Evolutionary conservation across 306 rosid genomes (phyloP).

Genomic region (Prunus davidiana): DNA sequence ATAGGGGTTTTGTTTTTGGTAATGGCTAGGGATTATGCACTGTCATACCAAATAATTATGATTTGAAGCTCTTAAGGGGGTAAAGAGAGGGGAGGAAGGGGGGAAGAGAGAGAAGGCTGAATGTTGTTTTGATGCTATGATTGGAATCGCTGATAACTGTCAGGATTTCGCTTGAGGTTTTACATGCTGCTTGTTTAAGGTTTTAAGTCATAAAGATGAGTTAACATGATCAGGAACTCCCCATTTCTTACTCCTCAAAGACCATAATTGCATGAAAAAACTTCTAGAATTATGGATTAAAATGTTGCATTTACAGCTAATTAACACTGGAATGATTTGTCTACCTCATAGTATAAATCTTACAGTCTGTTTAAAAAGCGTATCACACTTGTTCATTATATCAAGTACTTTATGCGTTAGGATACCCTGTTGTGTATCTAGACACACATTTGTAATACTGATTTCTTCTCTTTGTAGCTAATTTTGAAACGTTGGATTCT

Average conservation of each 20-base stretch:
- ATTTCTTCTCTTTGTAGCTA: not conserved
- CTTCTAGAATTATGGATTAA: not conserved
- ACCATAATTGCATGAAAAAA: not conserved
- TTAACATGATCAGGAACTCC: not conserved
- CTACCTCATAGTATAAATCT: not conserved
- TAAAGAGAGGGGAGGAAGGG: no score
- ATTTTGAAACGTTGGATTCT: constrained; percentile 9
- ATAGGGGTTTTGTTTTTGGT: no score
- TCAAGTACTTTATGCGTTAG: not conserved
- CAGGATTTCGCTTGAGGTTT: not conserved
- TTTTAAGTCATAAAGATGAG: not conserved
- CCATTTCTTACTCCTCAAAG: not conserved
- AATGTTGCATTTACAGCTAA: not conserved
- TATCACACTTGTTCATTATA: not conserved
- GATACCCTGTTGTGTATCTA: not conserved
- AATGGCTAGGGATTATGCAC: no score
- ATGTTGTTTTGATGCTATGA: not conserved
- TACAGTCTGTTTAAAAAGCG: not conserved
- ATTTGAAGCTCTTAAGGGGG: no score
- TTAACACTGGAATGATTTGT: not conserved
- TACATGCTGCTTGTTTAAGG: not conserved
- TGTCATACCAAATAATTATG: no score
- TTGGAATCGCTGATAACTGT: not conserved
- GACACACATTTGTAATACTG: not conserved
- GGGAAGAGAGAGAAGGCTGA: no score